Evolutionary conservation across 257 asterid species (phyloP).

Genomic region (Solanum bulbocastanum): DNA sequence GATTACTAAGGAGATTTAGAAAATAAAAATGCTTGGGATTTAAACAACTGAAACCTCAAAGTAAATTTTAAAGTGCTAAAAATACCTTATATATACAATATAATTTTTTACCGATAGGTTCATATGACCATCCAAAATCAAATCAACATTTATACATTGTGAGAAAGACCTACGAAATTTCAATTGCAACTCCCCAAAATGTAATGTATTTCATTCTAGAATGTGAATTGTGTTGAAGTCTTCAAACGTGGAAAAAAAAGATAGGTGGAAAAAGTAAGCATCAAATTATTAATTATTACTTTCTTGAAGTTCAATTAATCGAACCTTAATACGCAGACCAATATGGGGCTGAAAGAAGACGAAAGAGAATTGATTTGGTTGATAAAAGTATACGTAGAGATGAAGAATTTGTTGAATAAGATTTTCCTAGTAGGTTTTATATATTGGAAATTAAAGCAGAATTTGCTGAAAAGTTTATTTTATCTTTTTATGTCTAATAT

Average conservation of each 20-base stretch:
- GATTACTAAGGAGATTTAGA: too few species aligned
- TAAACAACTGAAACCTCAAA: too few species aligned
- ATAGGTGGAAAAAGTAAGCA: background rate
- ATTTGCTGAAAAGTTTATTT: background rate
- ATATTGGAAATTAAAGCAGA: background rate
- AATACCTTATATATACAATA: too few species aligned
- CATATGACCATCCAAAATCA: too few species aligned
- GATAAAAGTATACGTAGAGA: background rate
- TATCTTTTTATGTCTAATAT: background rate
- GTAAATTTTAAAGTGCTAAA: too few species aligned
- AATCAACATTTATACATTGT: background rate
- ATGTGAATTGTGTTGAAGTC: background rate
- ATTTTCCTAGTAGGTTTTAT: background rate
- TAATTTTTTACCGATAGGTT: too few species aligned
- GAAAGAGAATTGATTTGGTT: background rate
- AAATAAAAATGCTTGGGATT: too few species aligned
- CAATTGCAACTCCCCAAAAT: background rate
- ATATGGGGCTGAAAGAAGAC: background rate
- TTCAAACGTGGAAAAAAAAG: background rate
- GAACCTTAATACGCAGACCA: too few species aligned
- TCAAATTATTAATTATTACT: background rate
- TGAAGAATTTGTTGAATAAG: background rate
- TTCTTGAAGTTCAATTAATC: background rate
- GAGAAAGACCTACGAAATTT: background rate
- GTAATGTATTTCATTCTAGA: background rate